These are phyloP conservation scores for Gyromitra esculenta DNA, from an alignment of 2,329 filamentous ascomycete genomes.

Conservation along the genomic window DNA sequence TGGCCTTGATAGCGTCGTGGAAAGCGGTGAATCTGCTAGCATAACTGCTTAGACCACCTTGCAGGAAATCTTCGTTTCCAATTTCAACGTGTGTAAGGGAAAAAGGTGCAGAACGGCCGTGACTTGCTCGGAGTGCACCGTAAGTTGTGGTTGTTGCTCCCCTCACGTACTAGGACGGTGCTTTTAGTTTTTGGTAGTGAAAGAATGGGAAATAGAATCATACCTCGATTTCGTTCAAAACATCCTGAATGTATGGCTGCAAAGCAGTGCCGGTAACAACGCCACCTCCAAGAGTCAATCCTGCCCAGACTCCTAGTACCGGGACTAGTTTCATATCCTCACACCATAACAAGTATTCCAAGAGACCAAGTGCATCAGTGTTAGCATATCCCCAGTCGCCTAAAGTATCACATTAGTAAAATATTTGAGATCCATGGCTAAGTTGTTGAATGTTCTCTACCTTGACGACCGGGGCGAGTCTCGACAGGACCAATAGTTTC, in stretches of 20 bases:
- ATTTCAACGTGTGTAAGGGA: slow-evolving; percentile 71
- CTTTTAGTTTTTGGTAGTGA: not conserved
- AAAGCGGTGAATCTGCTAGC: slow-evolving; percentile 69
- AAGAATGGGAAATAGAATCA: not conserved
- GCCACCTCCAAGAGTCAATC: slow-evolving; percentile 67
- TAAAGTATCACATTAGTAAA: slow-evolving; percentile 25
- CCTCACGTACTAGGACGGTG: slow-evolving; percentile 64
- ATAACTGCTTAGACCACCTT: slow-evolving; percentile 63
- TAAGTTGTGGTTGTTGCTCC: slow-evolving; percentile 67
- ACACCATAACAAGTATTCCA: slow-evolving; percentile 71
- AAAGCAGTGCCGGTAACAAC: slow-evolving; percentile 66
- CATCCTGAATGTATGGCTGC: slow-evolving; percentile 68
- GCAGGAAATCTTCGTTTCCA: slow-evolving; percentile 74
- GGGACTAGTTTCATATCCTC: slow-evolving; percentile 68
- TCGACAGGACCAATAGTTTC: slow-evolving; percentile 35
- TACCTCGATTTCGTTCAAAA: slow-evolving; percentile 69
- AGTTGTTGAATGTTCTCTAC: not conserved
- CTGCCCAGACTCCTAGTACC: slow-evolving; percentile 69
- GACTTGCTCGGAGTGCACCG: slow-evolving; percentile 68
- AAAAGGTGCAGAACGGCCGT: slow-evolving; percentile 72
- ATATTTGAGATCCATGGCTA: not conserved
- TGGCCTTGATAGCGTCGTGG: slow-evolving; percentile 64
- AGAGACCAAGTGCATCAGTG: slow-evolving; percentile 70
- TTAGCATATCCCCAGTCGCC: slow-evolving; percentile 65
- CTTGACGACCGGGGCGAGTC: slow-evolving; percentile 58